Evolutionary conservation across 257 asterid species (phyloP).

Genomic region (Salvia rosmarinus): DNA sequence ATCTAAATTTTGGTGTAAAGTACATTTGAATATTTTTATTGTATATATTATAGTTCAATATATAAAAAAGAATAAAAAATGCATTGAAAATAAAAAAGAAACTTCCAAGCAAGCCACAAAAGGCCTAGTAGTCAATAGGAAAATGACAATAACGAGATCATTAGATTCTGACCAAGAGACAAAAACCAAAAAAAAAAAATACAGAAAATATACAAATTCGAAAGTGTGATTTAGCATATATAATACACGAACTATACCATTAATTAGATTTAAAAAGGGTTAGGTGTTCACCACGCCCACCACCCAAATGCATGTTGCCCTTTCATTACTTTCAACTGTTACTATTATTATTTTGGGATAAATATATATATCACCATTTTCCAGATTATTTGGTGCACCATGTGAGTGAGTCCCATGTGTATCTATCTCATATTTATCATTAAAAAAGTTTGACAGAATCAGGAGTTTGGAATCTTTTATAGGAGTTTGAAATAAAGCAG

Average conservation of each 20-base stretch:
- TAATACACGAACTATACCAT: background rate
- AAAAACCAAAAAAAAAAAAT: too few species aligned
- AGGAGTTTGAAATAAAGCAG: slow-evolving; percentile 52
- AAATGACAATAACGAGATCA: too few species aligned
- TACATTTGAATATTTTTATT: too few species aligned
- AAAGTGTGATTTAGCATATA: background rate
- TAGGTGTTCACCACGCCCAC: background rate
- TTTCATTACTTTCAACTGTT: slow-evolving; percentile 15
- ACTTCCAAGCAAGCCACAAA: background rate
- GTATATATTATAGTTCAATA: too few species aligned
- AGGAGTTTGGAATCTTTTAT: slow-evolving; percentile 55
- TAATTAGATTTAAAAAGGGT: background rate
- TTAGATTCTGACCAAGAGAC: too few species aligned
- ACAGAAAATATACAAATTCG: background rate
- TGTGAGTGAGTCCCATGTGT: slow-evolving; percentile 41
- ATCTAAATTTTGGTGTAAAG: too few species aligned
- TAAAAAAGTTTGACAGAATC: slow-evolving; percentile 30
- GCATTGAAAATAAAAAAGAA: background rate
- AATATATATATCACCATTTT: background rate
- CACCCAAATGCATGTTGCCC: slow-evolving; percentile 18
- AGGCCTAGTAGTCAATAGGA: too few species aligned
- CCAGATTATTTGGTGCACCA: background rate
- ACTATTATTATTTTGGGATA: background rate
- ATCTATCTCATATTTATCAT: background rate
- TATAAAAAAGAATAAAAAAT: too few species aligned